Evolutionary conservation across 192 early-diverging fungal species (phyloP).

Genomic region (Linnemannia exigua): DNA sequence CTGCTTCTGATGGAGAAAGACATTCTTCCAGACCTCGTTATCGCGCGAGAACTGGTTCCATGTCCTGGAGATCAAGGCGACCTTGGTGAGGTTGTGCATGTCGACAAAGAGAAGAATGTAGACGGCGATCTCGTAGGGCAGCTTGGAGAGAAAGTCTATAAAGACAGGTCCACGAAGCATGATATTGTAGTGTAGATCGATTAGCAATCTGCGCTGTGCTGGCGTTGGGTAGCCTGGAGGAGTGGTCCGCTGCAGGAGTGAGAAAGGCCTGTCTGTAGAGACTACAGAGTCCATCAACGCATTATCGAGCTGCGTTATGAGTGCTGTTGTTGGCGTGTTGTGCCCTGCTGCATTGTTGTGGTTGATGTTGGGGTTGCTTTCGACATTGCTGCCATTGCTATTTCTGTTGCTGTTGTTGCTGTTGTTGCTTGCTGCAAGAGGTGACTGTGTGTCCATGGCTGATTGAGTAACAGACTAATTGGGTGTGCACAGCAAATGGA

Average conservation of each 20-base stretch:
- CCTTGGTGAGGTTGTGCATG: conserved; percentile 71
- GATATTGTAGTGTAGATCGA: conserved; percentile 28
- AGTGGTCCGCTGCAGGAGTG: neutral
- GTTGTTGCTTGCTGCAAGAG: neutral
- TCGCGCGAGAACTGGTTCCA: conserved; percentile 78
- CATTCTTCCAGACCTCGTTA: conserved; percentile 81
- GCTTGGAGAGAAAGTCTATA: conserved; percentile 71
- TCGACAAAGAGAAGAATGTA: conserved; percentile 76
- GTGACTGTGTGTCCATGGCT: conserved; percentile 1
- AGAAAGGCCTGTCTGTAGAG: neutral
- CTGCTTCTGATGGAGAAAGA: conserved; percentile 68
- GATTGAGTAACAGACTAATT: neutral
- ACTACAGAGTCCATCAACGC: neutral
- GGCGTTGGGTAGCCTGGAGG: conserved; percentile 11
- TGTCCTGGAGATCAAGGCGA: conserved; percentile 72
- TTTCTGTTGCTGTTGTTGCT: neutral
- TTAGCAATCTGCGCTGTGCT: conserved; percentile 7
- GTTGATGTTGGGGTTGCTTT: neutral
- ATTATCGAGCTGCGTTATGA: neutral
- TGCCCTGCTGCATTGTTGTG: neutral
- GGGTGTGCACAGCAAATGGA: neutral
- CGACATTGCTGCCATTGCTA: neutral
- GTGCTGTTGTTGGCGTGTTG: neutral
- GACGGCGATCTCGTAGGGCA: conserved; percentile 83
- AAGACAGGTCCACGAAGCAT: conserved; percentile 24